A percentile compares a stretch with the other conserved stretches of the same genome.
phyloP scores from a whole-genome alignment of 768 basidiomycete genomes.

The Xerocomellus amylosporus region DNA sequence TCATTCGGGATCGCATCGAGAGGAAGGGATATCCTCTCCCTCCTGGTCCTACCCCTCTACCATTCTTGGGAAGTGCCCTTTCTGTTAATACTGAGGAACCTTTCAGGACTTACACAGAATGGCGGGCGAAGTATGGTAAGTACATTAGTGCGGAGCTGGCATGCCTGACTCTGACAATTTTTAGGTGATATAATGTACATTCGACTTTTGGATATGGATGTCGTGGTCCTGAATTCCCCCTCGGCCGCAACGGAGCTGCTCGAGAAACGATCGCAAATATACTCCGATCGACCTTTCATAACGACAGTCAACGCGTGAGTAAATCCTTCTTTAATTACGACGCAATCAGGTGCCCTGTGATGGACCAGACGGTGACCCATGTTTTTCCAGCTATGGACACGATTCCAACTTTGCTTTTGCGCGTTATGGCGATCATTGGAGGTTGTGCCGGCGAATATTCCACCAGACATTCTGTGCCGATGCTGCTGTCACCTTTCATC shows the following conservation, averaged over 20 bases:
- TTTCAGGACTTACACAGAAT: too few species aligned
- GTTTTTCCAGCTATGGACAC: constrained; percentile 15
- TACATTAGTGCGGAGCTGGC: neutral
- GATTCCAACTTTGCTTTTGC: neutral
- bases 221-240: constrained; percentile 45
- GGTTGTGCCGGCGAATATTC: constrained; percentile 18
- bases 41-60: too few species aligned
- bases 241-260: constrained; percentile 45
- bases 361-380: neutral
- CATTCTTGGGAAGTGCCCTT: too few species aligned
- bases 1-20: too few species aligned
- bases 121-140: constrained; percentile 24
- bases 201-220: constrained; percentile 43
- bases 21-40: too few species aligned
- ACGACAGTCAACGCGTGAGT: constrained; percentile 18
- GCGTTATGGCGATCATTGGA: neutral
- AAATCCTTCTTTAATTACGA: neutral
- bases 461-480: constrained; percentile 16
- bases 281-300: constrained; percentile 48
- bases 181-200: constrained; percentile 48
- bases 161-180: neutral
- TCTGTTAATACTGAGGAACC: too few species aligned
- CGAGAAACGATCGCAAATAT: constrained; percentile 44
- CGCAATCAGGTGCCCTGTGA: too few species aligned
- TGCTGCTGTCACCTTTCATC: constrained; percentile 1